phyloP scores from a whole-genome alignment of 2,329 filamentous ascomycete species.

The Coniochaeta sp. region DNA sequence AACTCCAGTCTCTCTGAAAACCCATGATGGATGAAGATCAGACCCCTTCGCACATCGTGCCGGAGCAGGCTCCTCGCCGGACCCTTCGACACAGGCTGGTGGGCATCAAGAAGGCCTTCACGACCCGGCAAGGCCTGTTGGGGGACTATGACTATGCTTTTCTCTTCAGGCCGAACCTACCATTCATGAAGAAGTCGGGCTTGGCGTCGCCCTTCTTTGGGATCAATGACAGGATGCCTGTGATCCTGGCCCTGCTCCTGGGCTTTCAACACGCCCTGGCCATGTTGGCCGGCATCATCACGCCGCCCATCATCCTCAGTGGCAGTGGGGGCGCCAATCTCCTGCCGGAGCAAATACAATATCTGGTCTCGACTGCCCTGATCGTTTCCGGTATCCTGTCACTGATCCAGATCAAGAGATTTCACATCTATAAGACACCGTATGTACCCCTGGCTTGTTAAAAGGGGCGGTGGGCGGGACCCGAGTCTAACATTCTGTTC shows the following conservation, averaged over 20 bases:
- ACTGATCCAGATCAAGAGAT: slow-evolving; percentile 68
- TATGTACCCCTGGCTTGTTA: slow-evolving; percentile 22
- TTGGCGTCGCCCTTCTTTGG: slow-evolving; percentile 72
- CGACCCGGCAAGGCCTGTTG: slow-evolving; percentile 64
- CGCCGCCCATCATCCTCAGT: slow-evolving; percentile 68
- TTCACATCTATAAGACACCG: slow-evolving; percentile 63
- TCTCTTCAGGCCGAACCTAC: slow-evolving; percentile 75
- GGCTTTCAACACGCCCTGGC: slow-evolving; percentile 74
- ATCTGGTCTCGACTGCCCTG: slow-evolving; percentile 70
- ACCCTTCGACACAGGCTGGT: slow-evolving; percentile 23
- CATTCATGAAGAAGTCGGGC: slow-evolving; percentile 63
- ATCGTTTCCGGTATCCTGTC: slow-evolving; percentile 75
- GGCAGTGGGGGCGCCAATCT: slow-evolving; percentile 58
- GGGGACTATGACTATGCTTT: slow-evolving; percentile 88
- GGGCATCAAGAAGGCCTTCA: slow-evolving; percentile 33
- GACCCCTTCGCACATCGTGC: slow-evolving; percentile 41
- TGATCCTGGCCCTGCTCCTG: slow-evolving; percentile 65
- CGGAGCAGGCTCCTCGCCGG: slow-evolving; percentile 25
- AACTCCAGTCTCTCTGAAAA: too few relatives aligned
- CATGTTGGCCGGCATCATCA: slow-evolving; percentile 71
- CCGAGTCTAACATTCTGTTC: background rate
- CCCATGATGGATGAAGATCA: slow-evolving; percentile 49
- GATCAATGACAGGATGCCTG: slow-evolving; percentile 71
- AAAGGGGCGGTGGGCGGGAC: background rate
- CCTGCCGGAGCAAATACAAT: slow-evolving; percentile 53